These are phyloP conservation scores for Hypomontagnella submonticulosa DNA, from an alignment of 495 filamentous ascomycete species.

Conservation along the genomic window DNA sequence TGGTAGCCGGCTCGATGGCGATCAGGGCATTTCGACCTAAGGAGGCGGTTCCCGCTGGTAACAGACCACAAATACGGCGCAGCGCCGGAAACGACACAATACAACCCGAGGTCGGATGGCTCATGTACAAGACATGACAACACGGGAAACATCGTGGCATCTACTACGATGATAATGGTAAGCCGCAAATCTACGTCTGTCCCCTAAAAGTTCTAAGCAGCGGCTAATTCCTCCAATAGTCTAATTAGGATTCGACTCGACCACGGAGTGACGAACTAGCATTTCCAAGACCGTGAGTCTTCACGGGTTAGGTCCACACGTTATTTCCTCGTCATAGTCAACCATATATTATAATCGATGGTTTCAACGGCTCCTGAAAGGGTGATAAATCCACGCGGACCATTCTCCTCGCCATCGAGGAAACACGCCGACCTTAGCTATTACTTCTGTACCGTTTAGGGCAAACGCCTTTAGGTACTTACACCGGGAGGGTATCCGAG, in stretches of 20 bases:
- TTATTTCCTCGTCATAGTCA: not conserved
- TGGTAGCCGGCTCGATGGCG: conserved; percentile 54
- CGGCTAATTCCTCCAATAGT: conserved; percentile 24
- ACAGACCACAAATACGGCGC: conserved; percentile 21
- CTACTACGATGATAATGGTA: conserved; percentile 34
- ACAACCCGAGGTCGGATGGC: conserved; percentile 55
- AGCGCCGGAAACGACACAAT: conserved; percentile 49
- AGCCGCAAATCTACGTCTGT: conserved; percentile 11
- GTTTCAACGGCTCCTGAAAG: not conserved
- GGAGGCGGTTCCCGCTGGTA: conserved; percentile 19
- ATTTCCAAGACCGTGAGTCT: not conserved
- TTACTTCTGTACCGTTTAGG: not conserved
- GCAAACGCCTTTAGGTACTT: not conserved
- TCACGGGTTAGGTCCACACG: not conserved
- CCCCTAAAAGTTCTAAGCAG: not conserved
- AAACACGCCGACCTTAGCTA: not conserved
- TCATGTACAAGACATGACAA: conserved; percentile 51
- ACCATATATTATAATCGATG: not conserved
- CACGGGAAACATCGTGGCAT: conserved; percentile 16
- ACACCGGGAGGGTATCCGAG: too few relatives aligned
- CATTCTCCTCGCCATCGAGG: not conserved
- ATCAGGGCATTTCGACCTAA: conserved; percentile 40
- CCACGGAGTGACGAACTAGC: not conserved
- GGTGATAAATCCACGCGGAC: not conserved
- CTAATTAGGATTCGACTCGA: conserved; percentile 21